phyloP scores from a whole-genome alignment of 2,329 filamentous ascomycete genomes.

The Pseudocercospora macadamiae region DNA sequence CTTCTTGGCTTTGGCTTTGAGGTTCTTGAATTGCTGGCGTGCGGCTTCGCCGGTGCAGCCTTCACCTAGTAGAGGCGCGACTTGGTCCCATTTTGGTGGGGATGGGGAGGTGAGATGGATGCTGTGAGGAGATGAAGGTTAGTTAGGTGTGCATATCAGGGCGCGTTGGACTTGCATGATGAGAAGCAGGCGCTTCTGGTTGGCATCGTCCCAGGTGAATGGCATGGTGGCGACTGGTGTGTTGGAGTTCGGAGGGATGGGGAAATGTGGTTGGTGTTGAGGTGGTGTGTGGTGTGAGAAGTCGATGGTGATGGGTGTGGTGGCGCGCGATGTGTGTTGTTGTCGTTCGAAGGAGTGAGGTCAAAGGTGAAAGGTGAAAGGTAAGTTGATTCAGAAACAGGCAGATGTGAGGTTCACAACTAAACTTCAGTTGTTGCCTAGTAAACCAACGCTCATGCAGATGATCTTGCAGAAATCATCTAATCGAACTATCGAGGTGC shows the following conservation, averaged over 20 bases:
- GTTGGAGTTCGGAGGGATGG: too few relatives aligned
- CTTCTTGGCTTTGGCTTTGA: slow-evolving; percentile 1
- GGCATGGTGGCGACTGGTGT: slow-evolving; percentile 11
- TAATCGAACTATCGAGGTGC: not conserved
- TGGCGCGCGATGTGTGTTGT: not conserved
- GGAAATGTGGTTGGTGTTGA: not conserved
- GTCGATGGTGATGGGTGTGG: not conserved
- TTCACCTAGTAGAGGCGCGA: slow-evolving; percentile 10
- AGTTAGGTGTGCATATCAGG: too few relatives aligned
- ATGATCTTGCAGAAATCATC: not conserved
- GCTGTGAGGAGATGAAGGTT: too few relatives aligned
- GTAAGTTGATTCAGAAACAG: not conserved
- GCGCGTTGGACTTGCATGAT: too few relatives aligned
- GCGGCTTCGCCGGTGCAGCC: slow-evolving; percentile 8
- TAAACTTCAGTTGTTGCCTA: not conserved
- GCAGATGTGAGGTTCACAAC: not conserved
- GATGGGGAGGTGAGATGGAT: slow-evolving; percentile 14
- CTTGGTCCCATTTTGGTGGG: slow-evolving; percentile 22
- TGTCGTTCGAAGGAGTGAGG: not conserved
- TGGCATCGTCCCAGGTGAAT: slow-evolving; percentile 14
- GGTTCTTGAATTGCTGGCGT: slow-evolving; percentile 7
- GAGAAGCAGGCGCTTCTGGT: slow-evolving; percentile 19
- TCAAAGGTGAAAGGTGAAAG: not conserved
- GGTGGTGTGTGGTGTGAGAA: not conserved
- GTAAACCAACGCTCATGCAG: not conserved